phyloP scores from a whole-genome alignment of 1,284 basidiomycete genomes.

The Melampsora allii-populina region DNA sequence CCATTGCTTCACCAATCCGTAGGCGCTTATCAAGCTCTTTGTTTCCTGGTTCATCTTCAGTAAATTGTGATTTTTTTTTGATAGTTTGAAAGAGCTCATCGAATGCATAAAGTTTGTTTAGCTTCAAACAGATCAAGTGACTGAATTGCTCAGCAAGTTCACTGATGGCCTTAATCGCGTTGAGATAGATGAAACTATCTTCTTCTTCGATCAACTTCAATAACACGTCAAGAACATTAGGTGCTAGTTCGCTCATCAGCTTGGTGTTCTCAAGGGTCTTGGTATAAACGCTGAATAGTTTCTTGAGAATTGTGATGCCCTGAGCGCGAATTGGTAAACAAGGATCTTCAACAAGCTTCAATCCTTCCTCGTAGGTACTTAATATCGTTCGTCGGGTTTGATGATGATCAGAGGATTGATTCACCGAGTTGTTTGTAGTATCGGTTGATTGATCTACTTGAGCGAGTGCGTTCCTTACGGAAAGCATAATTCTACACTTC shows the following conservation, averaged over 20 bases:
- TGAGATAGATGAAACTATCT: slow-evolving; percentile 91
- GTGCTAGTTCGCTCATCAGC: slow-evolving; percentile 64
- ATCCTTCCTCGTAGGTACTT: slow-evolving; percentile 71
- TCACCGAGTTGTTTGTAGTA: neutral
- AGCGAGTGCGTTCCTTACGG: slow-evolving; percentile 17
- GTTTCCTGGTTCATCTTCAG: slow-evolving; percentile 7
- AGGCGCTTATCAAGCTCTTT: slow-evolving; percentile 72
- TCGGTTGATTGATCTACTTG: slow-evolving; percentile 6
- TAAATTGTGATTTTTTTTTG: slow-evolving; percentile 28
- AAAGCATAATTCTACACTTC: slow-evolving; percentile 25
- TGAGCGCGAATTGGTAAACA: slow-evolving; percentile 93
- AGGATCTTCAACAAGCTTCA: slow-evolving; percentile 83
- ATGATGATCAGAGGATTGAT: neutral
- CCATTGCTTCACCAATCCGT: slow-evolving; percentile 83
- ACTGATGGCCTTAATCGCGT: slow-evolving; percentile 82
- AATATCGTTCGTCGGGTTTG: neutral
- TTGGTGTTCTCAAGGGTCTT: slow-evolving; percentile 49
- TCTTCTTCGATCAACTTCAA: slow-evolving; percentile 81
- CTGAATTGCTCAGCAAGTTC: slow-evolving; percentile 74
- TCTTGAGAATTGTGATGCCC: slow-evolving; percentile 74
- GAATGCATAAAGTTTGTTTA: slow-evolving; percentile 62
- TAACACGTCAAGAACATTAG: slow-evolving; percentile 82
- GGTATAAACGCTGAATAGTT: slow-evolving; percentile 61
- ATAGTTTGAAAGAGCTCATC: slow-evolving; percentile 54
- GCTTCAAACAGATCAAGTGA: slow-evolving; percentile 64